These are phyloP conservation scores for Komagataella populi DNA, from an alignment of 805 yeast genomes.

Conservation along the genomic window DNA sequence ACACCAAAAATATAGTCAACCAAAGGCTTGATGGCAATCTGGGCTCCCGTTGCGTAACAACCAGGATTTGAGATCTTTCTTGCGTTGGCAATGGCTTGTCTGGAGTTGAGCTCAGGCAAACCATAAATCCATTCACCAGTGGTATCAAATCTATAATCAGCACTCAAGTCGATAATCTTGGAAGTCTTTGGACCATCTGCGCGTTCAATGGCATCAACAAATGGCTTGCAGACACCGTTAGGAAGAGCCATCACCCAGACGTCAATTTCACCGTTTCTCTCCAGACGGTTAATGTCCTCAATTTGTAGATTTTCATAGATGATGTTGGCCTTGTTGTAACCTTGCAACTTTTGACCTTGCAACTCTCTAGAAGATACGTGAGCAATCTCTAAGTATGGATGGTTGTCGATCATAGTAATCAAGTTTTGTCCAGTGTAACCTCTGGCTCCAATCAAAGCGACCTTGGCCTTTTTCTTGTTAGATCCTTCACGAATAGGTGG, in stretches of 20 bases:
- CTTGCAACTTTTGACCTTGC: slow-evolving; percentile 73
- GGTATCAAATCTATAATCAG: slow-evolving; percentile 90
- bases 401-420: slow-evolving; percentile 73
- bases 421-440: slow-evolving; percentile 95
- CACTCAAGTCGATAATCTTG: slow-evolving; percentile 84
- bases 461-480: slow-evolving; percentile 49
- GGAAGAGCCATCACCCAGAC: slow-evolving; percentile 99
- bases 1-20: slow-evolving; percentile 50
- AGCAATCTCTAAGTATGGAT: slow-evolving; percentile 75
- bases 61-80: slow-evolving; percentile 92
- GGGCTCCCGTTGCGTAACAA: slow-evolving; percentile 98
- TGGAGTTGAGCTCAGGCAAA: slow-evolving; percentile 76
- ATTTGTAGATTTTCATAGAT: slow-evolving; percentile 75
- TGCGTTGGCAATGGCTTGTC: slow-evolving; percentile 55
- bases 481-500: slow-evolving; percentile 59
- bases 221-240: slow-evolving; percentile 89
- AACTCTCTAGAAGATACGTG: slow-evolving; percentile 96
- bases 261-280: slow-evolving; percentile 67
- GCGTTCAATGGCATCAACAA: slow-evolving; percentile 67
- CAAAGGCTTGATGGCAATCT: slow-evolving; percentile 81
- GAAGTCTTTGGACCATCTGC: slow-evolving; percentile 34
- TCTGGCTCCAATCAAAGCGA: slow-evolving; percentile 96
- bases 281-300: slow-evolving; percentile 74
- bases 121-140: slow-evolving; percentile 90
- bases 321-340: slow-evolving; percentile 72